These are phyloP conservation scores for Monascus ruber DNA, from an alignment of 2,329 filamentous ascomycete genomes.

Conservation along the genomic window DNA sequence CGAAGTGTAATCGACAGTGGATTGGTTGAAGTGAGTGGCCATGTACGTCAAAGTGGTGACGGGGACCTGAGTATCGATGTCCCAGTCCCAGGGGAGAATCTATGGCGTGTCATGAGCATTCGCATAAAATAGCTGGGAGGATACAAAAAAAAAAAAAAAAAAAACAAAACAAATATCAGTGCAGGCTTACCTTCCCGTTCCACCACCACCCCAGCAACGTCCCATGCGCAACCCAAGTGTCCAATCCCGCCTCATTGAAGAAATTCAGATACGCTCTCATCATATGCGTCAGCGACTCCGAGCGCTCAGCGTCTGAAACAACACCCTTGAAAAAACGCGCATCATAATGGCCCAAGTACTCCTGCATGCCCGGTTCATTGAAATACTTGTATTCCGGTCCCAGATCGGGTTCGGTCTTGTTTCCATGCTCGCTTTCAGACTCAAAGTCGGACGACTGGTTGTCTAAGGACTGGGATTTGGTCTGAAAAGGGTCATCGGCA, in stretches of 20 bases:
- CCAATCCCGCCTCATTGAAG: constrained; percentile 52
- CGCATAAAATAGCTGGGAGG: too few species aligned
- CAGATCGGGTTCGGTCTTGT: too few species aligned
- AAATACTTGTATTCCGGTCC: constrained; percentile 48
- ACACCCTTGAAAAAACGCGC: constrained; percentile 54
- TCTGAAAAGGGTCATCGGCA: too few species aligned
- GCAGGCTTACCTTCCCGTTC: constrained; percentile 49
- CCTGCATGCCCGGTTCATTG: constrained; percentile 49
- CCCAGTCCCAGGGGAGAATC: constrained; percentile 75
- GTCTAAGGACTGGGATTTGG: too few species aligned
- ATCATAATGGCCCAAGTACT: constrained; percentile 62
- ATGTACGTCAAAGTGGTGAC: constrained; percentile 55
- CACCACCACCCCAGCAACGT: constrained; percentile 83
- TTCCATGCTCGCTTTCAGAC: background rate
- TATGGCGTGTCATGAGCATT: constrained; percentile 14
- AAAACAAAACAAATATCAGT: too few species aligned
- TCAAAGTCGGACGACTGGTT: background rate
- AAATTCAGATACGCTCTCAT: constrained; percentile 62
- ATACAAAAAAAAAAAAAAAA: too few species aligned
- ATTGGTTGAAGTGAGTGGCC: constrained; percentile 57
- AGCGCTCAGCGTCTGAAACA: constrained; percentile 55
- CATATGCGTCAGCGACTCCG: constrained; percentile 55
- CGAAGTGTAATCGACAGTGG: constrained; percentile 39
- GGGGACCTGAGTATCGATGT: constrained; percentile 70
- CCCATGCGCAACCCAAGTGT: constrained; percentile 81